These are phyloP conservation scores for Tagetes erecta DNA, from an alignment of 129 eudicot species.

Conservation along the genomic window DNA sequence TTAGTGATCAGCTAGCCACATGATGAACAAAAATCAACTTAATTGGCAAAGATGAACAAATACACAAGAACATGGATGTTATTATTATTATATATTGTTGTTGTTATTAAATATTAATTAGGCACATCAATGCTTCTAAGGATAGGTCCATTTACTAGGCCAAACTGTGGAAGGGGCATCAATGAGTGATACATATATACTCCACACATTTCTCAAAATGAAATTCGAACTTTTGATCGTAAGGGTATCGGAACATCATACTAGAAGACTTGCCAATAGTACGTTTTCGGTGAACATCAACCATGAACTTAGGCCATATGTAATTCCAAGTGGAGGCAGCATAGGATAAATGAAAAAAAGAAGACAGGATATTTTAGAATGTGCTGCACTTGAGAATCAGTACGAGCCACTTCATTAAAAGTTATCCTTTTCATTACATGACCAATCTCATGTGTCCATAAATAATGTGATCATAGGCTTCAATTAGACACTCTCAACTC, in stretches of 20 bases:
- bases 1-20: neutral
- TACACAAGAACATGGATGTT: constrained; percentile 13
- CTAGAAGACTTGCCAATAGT: constrained; percentile 25
- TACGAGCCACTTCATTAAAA: constrained; percentile 43
- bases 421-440: constrained; percentile 44
- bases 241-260: constrained; percentile 30
- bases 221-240: constrained; percentile 29
- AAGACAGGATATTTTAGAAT: constrained; percentile 66
- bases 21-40: neutral
- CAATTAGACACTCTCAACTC: constrained; percentile 42
- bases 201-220: constrained; percentile 21
- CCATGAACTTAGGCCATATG: constrained; percentile 30
- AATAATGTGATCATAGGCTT: constrained; percentile 45
- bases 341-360: constrained; percentile 48
- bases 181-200: constrained; percentile 21
- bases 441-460: constrained; percentile 45
- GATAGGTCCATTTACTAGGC: constrained; percentile 15
- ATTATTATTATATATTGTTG: neutral
- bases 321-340: constrained; percentile 75
- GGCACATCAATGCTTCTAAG: neutral
- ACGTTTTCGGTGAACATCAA: constrained; percentile 23
- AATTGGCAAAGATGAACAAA: neutral
- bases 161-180: constrained; percentile 21
- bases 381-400: constrained; percentile 60
- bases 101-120: neutral